Base-by-base conservation (phyloP, 2,329 filamentous ascomycete genomes). In the Myriosclerotinia curreyana region DNA sequence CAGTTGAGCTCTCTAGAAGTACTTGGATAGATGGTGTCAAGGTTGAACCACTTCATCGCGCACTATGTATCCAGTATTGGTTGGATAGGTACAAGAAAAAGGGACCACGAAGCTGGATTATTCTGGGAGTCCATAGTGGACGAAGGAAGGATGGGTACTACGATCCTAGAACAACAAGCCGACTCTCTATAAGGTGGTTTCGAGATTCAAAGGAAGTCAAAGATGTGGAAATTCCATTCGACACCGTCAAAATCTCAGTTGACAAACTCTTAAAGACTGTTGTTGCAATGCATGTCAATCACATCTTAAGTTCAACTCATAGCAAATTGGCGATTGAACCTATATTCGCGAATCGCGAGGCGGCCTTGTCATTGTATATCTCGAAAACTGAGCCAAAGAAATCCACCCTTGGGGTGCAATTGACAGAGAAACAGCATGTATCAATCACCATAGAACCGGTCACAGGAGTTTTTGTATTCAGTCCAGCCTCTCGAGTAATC, bases 21-120 rank as follows among this genome's bases (percentile, higher is more conserved):
- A 84, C 86, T 40, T 98, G 95, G 94, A 86, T 87, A 40, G 88
- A 91, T 63, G 87, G 88, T 42, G 76, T 98, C 53, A 86, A 85
- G 71, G 83, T 96, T 20, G 91, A 97, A 74, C 82, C 87, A 36
- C 81, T 96, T 46, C 90, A 95, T 74, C 85, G 95, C 66, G 89
- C 89, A 36, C 79, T 99, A 65, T 86, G 92, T 12, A 84, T 99
- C 42, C 93, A 97, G 72, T 99, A 99, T 77, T 99, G 95, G 95
- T 81, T 84, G 20, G 83, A 84, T 59, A 85, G 87, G 70, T 81
- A 83, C 64, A 73, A 75, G 28, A 74, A 76, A 38, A 79, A 79
- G 49, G 85, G 85, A 0, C 81, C 84, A 20, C 96, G 96, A 79
- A 96, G 87, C 74, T 99, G 95, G 94, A 81, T 99, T 55, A 88